Base-by-base conservation (phyloP, 768 basidiomycete genomes). In the Suillus clintonianus region DNA sequence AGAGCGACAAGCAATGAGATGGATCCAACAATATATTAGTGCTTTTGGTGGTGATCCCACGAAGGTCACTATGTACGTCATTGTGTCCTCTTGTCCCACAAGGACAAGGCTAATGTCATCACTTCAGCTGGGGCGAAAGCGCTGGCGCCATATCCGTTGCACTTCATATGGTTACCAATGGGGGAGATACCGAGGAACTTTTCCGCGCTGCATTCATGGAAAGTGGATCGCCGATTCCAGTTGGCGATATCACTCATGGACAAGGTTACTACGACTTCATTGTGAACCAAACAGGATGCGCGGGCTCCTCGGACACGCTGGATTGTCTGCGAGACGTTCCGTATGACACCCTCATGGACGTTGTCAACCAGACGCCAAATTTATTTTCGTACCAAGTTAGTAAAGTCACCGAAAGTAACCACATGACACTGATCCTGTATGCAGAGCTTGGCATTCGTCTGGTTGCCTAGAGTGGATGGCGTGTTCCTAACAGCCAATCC, bases 11-110 rank as follows among this genome's bases (percentile, higher is more conserved):
- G 84, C 83, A 1, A 69, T 85, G 11, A 66, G 78, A 65, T 86
- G 84, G 89, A 81, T 90, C 0, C 85, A 89, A 67, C 72, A 79
- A 27, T 84, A 90, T 66, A 88, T 90, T 50, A 77, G 67, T 17
- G 71, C 72, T 0, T 91, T 90, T 65, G 89, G 89, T 13, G 88
- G 88, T 15, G 85, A 84, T 64, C 78, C 77, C n/a, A 68, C n/a
- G 13, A 79, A 82, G 73, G 81, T 81, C 8, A 70, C 77, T 14
- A 67, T 76, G 70, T 71, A 60, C 62, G 13, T 7, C 0, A 10
- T 2, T 4, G 32, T 56, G 80, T 73, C 27, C 19, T 7, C 24
- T 64, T 53, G 13, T 7, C 1, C 17, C 1, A 17, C 36, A 39
- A 32, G 11, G 53, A 14, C 50, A 27, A 41, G 5, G 2, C 32